phyloP scores from a whole-genome alignment of 805 yeast species.

The Ogataea degrootiae region DNA sequence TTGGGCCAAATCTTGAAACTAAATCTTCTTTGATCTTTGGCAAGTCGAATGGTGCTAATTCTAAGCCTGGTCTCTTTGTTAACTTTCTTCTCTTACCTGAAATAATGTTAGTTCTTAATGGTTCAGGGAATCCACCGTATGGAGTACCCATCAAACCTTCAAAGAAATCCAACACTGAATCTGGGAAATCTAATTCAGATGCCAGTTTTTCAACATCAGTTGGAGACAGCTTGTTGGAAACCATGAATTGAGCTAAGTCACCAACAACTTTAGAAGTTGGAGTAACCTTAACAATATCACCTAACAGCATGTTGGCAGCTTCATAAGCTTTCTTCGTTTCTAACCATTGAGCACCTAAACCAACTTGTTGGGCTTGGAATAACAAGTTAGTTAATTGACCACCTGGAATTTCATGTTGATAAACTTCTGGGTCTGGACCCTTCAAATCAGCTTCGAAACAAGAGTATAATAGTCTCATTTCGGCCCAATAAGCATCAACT shows the following conservation, averaged over 20 bases:
- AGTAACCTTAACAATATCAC: conserved; percentile 97
- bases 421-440: conserved; percentile 99
- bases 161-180: conserved; percentile 95
- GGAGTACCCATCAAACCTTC: conserved; percentile 99
- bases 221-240: conserved; percentile 79
- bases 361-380: conserved; percentile 99
- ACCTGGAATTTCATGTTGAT: conserved; percentile 98
- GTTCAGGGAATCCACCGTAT: conserved; percentile 99
- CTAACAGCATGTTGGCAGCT: conserved; percentile 84
- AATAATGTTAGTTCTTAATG: conserved; percentile 86
- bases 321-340: conserved; percentile 94
- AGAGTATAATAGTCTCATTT: conserved; percentile 93
- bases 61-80: conserved; percentile 87
- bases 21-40: conserved; percentile 68
- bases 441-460: conserved; percentile 97
- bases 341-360: conserved; percentile 94
- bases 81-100: conserved; percentile 90
- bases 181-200: conserved; percentile 93
- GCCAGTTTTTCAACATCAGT: conserved; percentile 90
- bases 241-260: conserved; percentile 99
- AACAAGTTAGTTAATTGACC: conserved; percentile 97
- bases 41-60: conserved; percentile 80
- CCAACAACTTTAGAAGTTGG: conserved; percentile 99
- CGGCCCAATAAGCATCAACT: conserved; percentile 96
- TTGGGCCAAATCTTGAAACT: conserved; percentile 65